Conservation (phyloP, 31 red algal species). For the Odonthalia washingtoniensis region DNA sequence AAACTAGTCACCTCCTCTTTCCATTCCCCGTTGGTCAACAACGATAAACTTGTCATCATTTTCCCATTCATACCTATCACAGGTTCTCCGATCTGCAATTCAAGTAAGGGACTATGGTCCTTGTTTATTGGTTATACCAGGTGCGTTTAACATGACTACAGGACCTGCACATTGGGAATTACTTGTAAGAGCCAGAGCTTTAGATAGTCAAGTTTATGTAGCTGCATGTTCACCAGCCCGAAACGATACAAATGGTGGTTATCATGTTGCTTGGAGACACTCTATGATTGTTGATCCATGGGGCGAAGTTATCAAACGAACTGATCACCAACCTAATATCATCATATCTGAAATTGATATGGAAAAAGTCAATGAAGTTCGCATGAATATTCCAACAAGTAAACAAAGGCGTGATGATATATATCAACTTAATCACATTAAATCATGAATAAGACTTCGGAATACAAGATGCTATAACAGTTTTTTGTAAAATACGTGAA, state of each 20-base stretch:
- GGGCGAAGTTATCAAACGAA: too few relatives aligned
- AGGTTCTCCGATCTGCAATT: too few relatives aligned
- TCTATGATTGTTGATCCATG: too few relatives aligned
- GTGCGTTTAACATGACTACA: constrained; percentile 92
- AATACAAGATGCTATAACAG: too few relatives aligned
- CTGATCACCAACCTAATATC: constrained; percentile 48
- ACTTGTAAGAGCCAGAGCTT: constrained; percentile 70
- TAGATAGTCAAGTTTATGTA: constrained; percentile 95
- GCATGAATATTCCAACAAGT: constrained; percentile 43
- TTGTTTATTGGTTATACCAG: constrained; percentile 65
- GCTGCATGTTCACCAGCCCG: constrained; percentile 77
- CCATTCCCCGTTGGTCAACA: too few relatives aligned
- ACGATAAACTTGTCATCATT: too few relatives aligned
- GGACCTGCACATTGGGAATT: constrained; percentile 94
- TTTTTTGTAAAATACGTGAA: too few relatives aligned
- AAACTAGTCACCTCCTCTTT: too few relatives aligned
- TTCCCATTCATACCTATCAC: too few relatives aligned
- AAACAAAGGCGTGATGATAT: constrained; percentile 52
- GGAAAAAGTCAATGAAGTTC: constrained; percentile 36
- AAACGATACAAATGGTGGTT: constrained; percentile 32
- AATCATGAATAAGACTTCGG: too few relatives aligned
- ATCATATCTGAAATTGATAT: constrained; percentile 47
- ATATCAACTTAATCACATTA: too few relatives aligned
- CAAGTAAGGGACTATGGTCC: constrained; percentile 61
- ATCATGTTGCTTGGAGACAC: constrained; percentile 78